Evolutionary conservation across 1,139 yeast species (phyloP), one percentile per base, ranked within the genome.

Genomic region (Blastobotrys ciferrii): DNA sequence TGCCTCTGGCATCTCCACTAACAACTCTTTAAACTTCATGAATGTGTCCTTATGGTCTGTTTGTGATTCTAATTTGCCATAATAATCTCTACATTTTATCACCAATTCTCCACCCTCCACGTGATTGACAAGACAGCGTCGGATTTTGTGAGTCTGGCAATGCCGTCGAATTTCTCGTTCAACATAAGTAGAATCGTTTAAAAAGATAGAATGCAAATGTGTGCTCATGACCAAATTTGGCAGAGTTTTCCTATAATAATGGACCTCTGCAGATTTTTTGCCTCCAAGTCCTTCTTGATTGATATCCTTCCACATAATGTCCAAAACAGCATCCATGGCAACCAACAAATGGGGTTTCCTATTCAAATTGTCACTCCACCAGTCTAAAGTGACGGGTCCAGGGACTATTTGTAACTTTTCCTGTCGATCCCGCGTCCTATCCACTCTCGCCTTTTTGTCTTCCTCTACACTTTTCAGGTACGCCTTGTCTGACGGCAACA

Each of bases 171-270:
- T 52, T 30, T 66, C 64, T 2, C 68, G 63, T 47, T 78, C 81
- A 0, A 77, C 70, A 44, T 59, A 61, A 0, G 81, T 75, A 20
- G 76, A 72, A 17, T 65, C 63, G 36, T 64, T 62, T 1, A 70
- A 64, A 41, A 69, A 69, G 2, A 76, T 52, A 0, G 79, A 70
- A 52, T 75, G 74, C 13, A 76, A 48, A 39, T 75, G 79, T 4
- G 67, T 63, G 25, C 64, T 50, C 19, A 70, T 59, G 1, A 74
- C 69, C 18, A 73, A 47, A 5, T 66, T 66, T 0, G 80, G 80
- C 17, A 72, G 54, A 0, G 56, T 37, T 15, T 51, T 33, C 15
- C 74, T 53, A 39, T 49, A 60, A 12, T 56, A 50, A 20, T 50
- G 54, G 1, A 63, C 55, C n/a, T 58, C 59, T 2, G 62, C 64